Evolutionary conservation across 2,329 filamentous ascomycete genomes (phyloP).

Genomic region (Chaetothyriales sp.): DNA sequence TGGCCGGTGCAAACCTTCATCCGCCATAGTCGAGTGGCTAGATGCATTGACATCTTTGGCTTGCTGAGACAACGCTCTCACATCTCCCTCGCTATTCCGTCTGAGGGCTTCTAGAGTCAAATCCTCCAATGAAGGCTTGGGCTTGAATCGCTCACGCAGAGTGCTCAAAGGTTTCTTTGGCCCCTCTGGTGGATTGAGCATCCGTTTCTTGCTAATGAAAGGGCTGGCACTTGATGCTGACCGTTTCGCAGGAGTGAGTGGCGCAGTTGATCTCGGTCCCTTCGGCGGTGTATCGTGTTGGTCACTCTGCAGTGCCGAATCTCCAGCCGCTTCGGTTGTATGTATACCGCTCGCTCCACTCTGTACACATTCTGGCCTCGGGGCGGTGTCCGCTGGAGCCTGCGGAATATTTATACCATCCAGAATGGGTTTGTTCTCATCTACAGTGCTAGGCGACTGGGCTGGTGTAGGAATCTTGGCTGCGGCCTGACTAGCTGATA

Average conservation of each 20-base stretch:
- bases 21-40: too few species aligned
- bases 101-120: slow-evolving; percentile 1
- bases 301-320: neutral
- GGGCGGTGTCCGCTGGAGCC: neutral
- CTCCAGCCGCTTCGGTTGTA: neutral
- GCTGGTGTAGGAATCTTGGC: neutral
- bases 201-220: neutral
- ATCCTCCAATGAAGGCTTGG: slow-evolving; percentile 1
- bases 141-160: neutral
- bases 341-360: neutral
- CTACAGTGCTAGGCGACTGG: neutral
- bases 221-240: neutral
- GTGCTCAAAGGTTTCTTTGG: neutral
- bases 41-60: neutral
- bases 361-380: neutral
- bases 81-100: neutral
- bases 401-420: neutral
- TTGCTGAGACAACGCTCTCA: neutral
- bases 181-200: neutral
- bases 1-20: too few species aligned
- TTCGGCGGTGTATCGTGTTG: neutral
- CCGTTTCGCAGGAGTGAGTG: neutral
- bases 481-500: neutral
- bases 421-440: neutral
- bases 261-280: neutral